Evolutionary conservation across 139 green algal genomes (phyloP).

Genomic region (Penium margaritaceum): DNA sequence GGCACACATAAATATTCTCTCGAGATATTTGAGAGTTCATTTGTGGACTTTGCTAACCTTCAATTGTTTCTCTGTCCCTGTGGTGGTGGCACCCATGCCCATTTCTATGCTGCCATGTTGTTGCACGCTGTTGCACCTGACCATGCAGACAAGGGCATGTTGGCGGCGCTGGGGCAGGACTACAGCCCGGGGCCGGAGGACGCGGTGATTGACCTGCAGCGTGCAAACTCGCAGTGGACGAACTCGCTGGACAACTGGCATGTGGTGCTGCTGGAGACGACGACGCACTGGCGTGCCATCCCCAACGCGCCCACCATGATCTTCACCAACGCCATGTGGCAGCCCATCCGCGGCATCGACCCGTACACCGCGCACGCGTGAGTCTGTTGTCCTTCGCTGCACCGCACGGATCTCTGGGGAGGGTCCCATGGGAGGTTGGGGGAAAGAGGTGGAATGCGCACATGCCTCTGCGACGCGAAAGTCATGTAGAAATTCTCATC

Average conservation of each 20-base stretch:
- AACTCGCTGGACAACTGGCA: not conserved
- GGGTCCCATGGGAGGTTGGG: no score
- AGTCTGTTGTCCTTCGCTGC: no score
- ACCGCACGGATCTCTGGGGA: no score
- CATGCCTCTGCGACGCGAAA: no score
- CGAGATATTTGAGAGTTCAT: not conserved
- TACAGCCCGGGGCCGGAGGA: not conserved
- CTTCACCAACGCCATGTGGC: not conserved
- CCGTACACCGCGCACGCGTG: slow-evolving; percentile 1
- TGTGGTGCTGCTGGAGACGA: not conserved
- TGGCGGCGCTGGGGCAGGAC: not conserved
- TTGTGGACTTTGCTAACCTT: not conserved
- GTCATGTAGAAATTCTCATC: no score
- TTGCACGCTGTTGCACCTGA: not conserved
- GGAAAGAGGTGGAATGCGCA: no score
- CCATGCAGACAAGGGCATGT: slow-evolving; percentile 5
- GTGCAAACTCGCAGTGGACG: not conserved
- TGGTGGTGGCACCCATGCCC: not conserved
- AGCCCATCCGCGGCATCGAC: not conserved
- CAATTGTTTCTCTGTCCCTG: not conserved
- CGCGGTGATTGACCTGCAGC: not conserved
- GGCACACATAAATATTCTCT: no score
- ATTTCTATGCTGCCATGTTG: not conserved
- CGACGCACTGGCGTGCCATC: not conserved
- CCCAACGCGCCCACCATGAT: not conserved